Evolutionary conservation across 2,329 filamentous ascomycete genomes (phyloP), one percentile per base, ranked within the genome.

Genomic region (Fusarium sp.): DNA sequence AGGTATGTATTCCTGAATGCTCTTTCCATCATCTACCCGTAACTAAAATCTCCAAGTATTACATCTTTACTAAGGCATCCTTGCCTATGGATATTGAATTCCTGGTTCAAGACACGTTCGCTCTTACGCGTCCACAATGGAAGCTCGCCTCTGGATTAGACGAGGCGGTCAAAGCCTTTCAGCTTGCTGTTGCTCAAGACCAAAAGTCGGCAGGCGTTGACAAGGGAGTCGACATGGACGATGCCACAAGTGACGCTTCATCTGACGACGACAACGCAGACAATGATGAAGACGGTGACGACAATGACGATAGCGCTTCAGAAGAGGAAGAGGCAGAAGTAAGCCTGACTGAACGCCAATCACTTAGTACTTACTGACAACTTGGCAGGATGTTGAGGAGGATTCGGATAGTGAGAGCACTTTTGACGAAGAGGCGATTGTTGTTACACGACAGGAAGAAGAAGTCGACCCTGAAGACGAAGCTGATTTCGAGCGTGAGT

Each of bases 71-170:
- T 20, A 99, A 99, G 80, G 89, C 95, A 20, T 86, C 92, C 1
- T 81, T 97, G 38, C 96, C 97, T 0, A 97, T 99, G 93, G 96
- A 99, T 70, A 92, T 98, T 46, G 96, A 99, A 61, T 99, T 99
- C 77, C 90, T 97, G 45, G 88, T 99, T 8, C 94, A 97, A 77
- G 96, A 99, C 77, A 94, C 92, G 0, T 98, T 92, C 80, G 89
- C 91, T 28, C 81, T 94, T 34, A 91, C 94, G 13, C 88, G 96
- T 46, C 95, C 96, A 6, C 92, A 97, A 76, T 99, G 95, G 96
- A 97, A 96, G 79, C 83, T 97, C 45, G 89, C 92, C 20, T 86
- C 89, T 7, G 92, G 91, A 69, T 79, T 96, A 8, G 90, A 97
- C 54, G 96, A 98, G 79, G 95, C 96, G 11, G 88, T 89, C 12